These are phyloP conservation scores for Blumeriella jaapii DNA, from an alignment of 2,329 filamentous ascomycete genomes.

Conservation along the genomic window DNA sequence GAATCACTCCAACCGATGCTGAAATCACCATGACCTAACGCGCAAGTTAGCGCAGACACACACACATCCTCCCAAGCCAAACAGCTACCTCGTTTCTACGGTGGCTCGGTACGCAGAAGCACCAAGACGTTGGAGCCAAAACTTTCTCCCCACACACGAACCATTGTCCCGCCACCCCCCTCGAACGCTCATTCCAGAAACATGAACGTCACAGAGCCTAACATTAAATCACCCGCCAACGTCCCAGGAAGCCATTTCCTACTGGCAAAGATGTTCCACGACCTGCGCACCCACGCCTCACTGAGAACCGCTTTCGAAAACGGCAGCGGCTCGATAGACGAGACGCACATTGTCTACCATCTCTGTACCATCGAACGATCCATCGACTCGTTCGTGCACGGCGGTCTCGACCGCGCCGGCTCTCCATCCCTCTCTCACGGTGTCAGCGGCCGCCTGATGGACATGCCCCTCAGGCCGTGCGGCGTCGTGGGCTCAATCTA, in stretches of 20 bases:
- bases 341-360: neutral
- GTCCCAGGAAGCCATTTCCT: neutral
- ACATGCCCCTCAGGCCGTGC: neutral
- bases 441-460: neutral
- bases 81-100: neutral
- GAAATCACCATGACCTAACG: neutral
- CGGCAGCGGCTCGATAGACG: neutral
- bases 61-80: neutral
- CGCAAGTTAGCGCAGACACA: neutral
- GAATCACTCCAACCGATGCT: neutral
- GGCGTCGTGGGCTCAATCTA: neutral
- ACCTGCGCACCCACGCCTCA: neutral
- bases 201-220: neutral
- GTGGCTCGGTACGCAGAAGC: neutral
- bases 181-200: neutral
- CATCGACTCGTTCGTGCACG: neutral
- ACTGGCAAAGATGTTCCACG: neutral
- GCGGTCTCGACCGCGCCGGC: neutral
- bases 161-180: no score
- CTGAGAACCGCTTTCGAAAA: neutral
- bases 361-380: neutral
- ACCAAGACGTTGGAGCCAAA: neutral
- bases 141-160: neutral
- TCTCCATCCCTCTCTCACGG: no score
- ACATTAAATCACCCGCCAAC: neutral